Evolutionary conservation across 768 basidiomycete genomes (phyloP).

Genomic region (Phylloporus sp.): DNA sequence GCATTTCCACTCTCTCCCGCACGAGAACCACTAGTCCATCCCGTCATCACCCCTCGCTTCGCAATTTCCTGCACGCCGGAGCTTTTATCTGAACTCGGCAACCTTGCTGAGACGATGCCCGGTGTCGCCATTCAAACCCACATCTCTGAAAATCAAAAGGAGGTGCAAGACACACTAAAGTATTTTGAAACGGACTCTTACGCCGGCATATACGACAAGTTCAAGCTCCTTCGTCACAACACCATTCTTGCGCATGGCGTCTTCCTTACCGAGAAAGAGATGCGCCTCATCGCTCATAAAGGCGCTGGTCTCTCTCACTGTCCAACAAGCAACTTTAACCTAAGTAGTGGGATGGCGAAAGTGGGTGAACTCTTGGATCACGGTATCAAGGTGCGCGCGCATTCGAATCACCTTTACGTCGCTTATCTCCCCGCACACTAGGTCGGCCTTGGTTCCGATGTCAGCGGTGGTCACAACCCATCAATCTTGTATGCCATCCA

Average conservation of each 20-base stretch:
- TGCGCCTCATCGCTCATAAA: slow-evolving; percentile 59
- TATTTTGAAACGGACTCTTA: slow-evolving; percentile 72
- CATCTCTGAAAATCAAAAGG: slow-evolving; percentile 76
- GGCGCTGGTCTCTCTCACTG: slow-evolving; percentile 86
- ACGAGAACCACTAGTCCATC: slow-evolving; percentile 66
- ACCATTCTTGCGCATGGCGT: slow-evolving; percentile 89
- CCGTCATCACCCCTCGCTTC: slow-evolving; percentile 93
- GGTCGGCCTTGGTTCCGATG: slow-evolving; percentile 95
- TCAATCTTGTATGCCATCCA: slow-evolving; percentile 76
- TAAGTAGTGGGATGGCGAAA: slow-evolving; percentile 79
- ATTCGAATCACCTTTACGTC: neutral
- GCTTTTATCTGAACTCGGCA: slow-evolving; percentile 60
- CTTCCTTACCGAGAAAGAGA: slow-evolving; percentile 68
- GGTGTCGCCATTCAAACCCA: slow-evolving; percentile 85
- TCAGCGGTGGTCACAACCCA: slow-evolving; percentile 79
- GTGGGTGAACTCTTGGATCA: slow-evolving; percentile 75
- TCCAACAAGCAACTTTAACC: slow-evolving; percentile 89
- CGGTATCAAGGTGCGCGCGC: slow-evolving; percentile 72
- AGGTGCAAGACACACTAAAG: slow-evolving; percentile 59
- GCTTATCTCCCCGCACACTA: slow-evolving; percentile 26
- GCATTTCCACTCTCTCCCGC: slow-evolving; percentile 38
- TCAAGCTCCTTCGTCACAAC: slow-evolving; percentile 66
- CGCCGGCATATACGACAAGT: slow-evolving; percentile 76
- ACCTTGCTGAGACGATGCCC: slow-evolving; percentile 53
- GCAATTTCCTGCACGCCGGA: slow-evolving; percentile 80